These are phyloP conservation scores for Patellifolia procumbens DNA, from an alignment of 179 eudicot species.

Conservation along the genomic window DNA sequence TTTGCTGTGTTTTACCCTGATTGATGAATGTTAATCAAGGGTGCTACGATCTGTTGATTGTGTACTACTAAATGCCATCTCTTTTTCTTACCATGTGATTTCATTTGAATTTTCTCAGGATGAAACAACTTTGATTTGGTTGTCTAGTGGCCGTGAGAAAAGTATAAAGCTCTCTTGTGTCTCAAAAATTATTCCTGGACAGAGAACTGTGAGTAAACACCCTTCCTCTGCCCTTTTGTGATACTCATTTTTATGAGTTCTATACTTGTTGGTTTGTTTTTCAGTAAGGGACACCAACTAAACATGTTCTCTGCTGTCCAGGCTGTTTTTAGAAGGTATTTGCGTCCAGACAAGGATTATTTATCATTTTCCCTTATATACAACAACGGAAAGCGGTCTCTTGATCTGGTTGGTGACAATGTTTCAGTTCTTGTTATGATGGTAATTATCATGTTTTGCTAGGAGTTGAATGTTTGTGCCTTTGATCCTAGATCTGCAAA, in stretches of 20 bases:
- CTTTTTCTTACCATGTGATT: slow-evolving; percentile 7
- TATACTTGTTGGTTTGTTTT: neutral
- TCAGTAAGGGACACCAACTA: neutral
- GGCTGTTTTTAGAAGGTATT: slow-evolving; percentile 89
- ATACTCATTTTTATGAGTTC: neutral
- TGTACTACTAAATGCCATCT: neutral
- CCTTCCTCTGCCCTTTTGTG: slow-evolving; percentile 1
- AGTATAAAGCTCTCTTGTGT: slow-evolving; percentile 78
- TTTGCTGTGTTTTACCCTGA: neutral
- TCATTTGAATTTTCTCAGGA: slow-evolving; percentile 49
- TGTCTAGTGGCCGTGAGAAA: slow-evolving; percentile 79
- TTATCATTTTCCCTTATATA: slow-evolving; percentile 92
- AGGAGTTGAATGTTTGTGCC: slow-evolving; percentile 13
- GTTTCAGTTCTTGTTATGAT: slow-evolving; percentile 10
- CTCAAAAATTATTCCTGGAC: slow-evolving; percentile 90
- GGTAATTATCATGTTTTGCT: slow-evolving; percentile 3
- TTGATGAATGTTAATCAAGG: neutral
- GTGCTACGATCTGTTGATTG: neutral
- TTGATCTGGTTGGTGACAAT: slow-evolving; percentile 78
- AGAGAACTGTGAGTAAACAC: slow-evolving; percentile 82
- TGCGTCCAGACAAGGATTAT: slow-evolving; percentile 93
- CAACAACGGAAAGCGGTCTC: slow-evolving; percentile 84
- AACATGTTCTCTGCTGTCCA: slow-evolving; percentile 27
- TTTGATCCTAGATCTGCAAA: slow-evolving; percentile 82
- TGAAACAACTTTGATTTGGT: slow-evolving; percentile 89